Evolutionary conservation across 306 rosid species (phyloP).

Genomic region (Pueraria montana): DNA sequence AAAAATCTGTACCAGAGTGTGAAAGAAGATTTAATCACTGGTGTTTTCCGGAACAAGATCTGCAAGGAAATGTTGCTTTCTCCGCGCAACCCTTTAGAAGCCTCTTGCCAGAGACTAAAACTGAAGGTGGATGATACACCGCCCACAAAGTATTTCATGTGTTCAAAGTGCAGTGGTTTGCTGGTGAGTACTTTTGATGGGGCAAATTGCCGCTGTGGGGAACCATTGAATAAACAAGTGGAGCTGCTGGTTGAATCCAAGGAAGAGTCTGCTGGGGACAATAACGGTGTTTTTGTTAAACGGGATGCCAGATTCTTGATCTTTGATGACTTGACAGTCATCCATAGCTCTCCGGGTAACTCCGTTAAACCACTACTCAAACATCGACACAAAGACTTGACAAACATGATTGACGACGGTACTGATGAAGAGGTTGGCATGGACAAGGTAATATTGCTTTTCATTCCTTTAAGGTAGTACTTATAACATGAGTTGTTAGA

Average conservation of each 20-base stretch:
- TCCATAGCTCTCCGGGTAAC: neutral
- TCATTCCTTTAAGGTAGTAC: too few relatives aligned
- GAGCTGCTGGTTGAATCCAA: neutral
- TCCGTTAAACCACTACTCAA: neutral
- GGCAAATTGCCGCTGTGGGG: slow-evolving; percentile 3
- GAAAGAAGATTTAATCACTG: neutral
- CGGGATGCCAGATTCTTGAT: neutral
- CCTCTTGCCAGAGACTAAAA: too few relatives aligned
- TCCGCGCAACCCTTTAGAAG: too few relatives aligned
- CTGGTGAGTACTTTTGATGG: slow-evolving; percentile 22
- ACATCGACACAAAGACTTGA: neutral
- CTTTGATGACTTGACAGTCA: slow-evolving; percentile 35
- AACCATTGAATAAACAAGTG: neutral
- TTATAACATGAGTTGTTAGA: too few relatives aligned
- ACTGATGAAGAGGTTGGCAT: neutral
- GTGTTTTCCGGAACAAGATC: neutral
- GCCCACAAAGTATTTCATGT: neutral
- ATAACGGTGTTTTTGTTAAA: slow-evolving; percentile 25
- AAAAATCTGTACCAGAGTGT: neutral
- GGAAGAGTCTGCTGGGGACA: neutral
- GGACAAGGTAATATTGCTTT: slow-evolving; percentile 25
- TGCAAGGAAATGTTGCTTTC: neutral
- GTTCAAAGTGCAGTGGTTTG: neutral
- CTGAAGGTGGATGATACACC: too few relatives aligned
- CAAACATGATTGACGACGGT: neutral